phyloP scores from a whole-genome alignment of 2,329 filamentous ascomycete species.

The Penicillium brevicompactum region DNA sequence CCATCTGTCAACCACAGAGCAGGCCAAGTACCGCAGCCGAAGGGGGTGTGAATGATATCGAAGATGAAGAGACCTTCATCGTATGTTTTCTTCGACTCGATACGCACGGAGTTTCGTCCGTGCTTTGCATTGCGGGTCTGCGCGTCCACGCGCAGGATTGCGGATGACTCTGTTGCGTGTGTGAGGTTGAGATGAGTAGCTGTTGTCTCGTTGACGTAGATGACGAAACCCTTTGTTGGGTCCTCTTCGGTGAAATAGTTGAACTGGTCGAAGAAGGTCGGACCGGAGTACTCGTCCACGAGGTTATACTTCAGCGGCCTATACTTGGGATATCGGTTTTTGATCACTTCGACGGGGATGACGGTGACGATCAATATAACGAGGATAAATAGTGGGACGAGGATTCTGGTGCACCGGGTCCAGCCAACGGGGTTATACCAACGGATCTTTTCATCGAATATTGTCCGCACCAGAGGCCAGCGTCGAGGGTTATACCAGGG shows the following conservation, averaged over 20 bases:
- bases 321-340: slow-evolving; percentile 50
- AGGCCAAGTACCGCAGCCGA: slow-evolving; percentile 66
- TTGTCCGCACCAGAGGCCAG: slow-evolving; percentile 47
- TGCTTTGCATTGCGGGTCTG: slow-evolving; percentile 59
- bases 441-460: slow-evolving; percentile 10
- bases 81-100: slow-evolving; percentile 64
- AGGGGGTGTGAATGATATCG: slow-evolving; percentile 65
- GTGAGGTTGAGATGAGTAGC: slow-evolving; percentile 58
- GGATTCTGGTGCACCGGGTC: slow-evolving; percentile 56
- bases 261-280: slow-evolving; percentile 49
- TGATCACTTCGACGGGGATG: slow-evolving; percentile 42
- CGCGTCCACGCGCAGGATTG: slow-evolving; percentile 64
- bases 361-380: slow-evolving; percentile 54
- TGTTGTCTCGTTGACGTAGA: slow-evolving; percentile 42
- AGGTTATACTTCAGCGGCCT: slow-evolving; percentile 42
- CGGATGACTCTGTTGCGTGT: slow-evolving; percentile 56
- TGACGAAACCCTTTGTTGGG: slow-evolving; percentile 49
- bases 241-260: slow-evolving; percentile 49
- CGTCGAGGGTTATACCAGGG: slow-evolving; percentile 50
- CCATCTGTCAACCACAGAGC: slow-evolving; percentile 67
- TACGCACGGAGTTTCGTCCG: slow-evolving; percentile 65
- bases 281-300: slow-evolving; percentile 45
- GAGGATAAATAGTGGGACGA: slow-evolving; percentile 38
- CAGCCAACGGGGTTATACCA: slow-evolving; percentile 55
- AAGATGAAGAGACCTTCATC: slow-evolving; percentile 68